Evolutionary conservation across 805 yeast genomes (phyloP).

Genomic region (Yarrowia sp.): DNA sequence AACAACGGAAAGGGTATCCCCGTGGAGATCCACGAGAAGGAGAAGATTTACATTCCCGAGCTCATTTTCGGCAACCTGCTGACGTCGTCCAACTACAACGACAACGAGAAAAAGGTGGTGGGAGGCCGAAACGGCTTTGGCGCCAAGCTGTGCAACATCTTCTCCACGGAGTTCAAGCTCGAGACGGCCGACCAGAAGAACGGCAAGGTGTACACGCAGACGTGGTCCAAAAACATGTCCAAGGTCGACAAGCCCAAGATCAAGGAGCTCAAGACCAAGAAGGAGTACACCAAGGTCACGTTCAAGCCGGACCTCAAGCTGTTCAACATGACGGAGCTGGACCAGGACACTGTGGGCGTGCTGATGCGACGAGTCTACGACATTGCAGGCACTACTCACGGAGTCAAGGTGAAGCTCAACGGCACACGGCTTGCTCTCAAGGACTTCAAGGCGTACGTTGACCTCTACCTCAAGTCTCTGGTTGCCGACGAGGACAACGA

Average conservation of each 20-base stretch:
- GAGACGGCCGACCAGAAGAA: constrained; percentile 80
- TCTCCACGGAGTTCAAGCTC: constrained; percentile 78
- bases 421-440: constrained; percentile 66
- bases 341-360: constrained; percentile 78
- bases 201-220: constrained; percentile 68
- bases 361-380: constrained; percentile 92
- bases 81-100: constrained; percentile 95
- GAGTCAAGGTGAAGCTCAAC: constrained; percentile 73
- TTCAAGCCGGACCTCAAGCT: constrained; percentile 84
- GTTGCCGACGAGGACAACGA: constrained; percentile 36
- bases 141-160: constrained; percentile 94
- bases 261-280: constrained; percentile 49
- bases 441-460: constrained; percentile 83
- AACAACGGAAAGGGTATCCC: constrained; percentile 98
- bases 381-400: constrained; percentile 88
- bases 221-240: constrained; percentile 87
- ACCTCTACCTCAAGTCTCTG: constrained; percentile 75
- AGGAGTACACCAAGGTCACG: constrained; percentile 81
- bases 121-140: constrained; percentile 99
- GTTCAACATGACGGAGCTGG: constrained; percentile 81
- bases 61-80: constrained; percentile 91
- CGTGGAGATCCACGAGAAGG: constrained; percentile 85
- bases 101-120: constrained; percentile 89
- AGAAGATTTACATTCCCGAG: constrained; percentile 91
- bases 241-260: constrained; percentile 74